Percentiles rank a stretch among this genome's conserved stretches.
These are phyloP conservation scores for Peronospora farinosa DNA, from an alignment of 352 stramenopile species.

Conservation along the genomic window DNA sequence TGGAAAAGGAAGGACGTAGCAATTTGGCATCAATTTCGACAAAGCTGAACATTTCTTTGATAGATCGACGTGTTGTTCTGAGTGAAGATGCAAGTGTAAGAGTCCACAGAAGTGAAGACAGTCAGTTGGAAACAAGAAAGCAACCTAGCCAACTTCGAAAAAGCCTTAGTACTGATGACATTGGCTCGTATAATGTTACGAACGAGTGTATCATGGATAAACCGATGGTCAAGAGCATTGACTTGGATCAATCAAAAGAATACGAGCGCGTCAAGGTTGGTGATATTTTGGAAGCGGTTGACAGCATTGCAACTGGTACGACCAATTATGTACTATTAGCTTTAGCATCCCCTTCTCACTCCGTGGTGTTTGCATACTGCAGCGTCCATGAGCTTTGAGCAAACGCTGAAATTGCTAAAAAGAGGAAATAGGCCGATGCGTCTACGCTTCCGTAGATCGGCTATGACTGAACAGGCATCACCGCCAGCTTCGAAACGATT, in stretches of 20 bases:
- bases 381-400: slow-evolving; percentile 56
- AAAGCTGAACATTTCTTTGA: slow-evolving; percentile 21
- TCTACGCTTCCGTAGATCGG: slow-evolving; percentile 49
- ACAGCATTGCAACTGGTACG: slow-evolving; percentile 63
- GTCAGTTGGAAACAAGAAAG: slow-evolving; percentile 8
- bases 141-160: slow-evolving; percentile 30
- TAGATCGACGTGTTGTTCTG: slow-evolving; percentile 32
- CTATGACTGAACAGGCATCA: slow-evolving; percentile 10
- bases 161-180: slow-evolving; percentile 58
- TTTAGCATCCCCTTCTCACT: not conserved
- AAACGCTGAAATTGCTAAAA: slow-evolving; percentile 49
- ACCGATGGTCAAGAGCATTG: slow-evolving; percentile 39
- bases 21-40: slow-evolving; percentile 39
- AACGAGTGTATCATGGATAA: slow-evolving; percentile 48
- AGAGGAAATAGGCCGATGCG: slow-evolving; percentile 52
- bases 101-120: slow-evolving; percentile 3
- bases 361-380: slow-evolving; percentile 6
- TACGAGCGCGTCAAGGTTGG: slow-evolving; percentile 44
- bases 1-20: not conserved
- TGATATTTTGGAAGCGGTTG: slow-evolving; percentile 65
- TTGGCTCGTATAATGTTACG: slow-evolving; percentile 30
- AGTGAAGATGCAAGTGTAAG: slow-evolving; percentile 39
- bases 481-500: slow-evolving; percentile 1
- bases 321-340: not conserved
- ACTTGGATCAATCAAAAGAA: slow-evolving; percentile 25